A percentile compares a stretch with the other conserved stretches of the same genome.
These are phyloP conservation scores for Scedosporium aurantiacum DNA, from an alignment of 2,329 filamentous ascomycete species.

Conservation along the genomic window DNA sequence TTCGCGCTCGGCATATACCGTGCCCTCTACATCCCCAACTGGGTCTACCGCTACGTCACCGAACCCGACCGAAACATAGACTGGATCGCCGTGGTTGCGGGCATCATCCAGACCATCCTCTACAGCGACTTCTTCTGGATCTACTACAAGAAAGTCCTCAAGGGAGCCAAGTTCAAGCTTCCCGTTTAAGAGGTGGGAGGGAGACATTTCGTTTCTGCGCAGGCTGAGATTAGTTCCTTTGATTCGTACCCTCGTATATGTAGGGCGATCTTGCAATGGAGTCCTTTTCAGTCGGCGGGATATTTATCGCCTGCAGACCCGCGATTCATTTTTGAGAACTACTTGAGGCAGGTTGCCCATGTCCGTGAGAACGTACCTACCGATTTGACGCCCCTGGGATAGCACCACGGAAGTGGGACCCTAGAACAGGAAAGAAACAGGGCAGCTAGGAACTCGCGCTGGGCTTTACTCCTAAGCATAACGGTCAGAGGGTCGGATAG, in stretches of 20 bases:
- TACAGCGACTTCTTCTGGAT: constrained; percentile 99
- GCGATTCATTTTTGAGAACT: too few relatives aligned
- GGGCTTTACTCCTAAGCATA: not conserved
- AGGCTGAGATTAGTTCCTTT: too few relatives aligned
- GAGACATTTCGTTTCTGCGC: too few relatives aligned
- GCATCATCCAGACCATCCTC: constrained; percentile 82
- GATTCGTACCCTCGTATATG: too few relatives aligned
- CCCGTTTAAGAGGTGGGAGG: constrained; percentile 47
- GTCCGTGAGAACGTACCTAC: too few relatives aligned
- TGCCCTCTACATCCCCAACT: constrained; percentile 95
- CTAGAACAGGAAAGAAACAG: not conserved
- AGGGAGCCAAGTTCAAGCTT: constrained; percentile 80
- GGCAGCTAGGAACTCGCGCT: not conserved
- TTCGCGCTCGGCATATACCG: constrained; percentile 88
- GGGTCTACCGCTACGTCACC: constrained; percentile 81
- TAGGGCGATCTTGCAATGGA: too few relatives aligned
- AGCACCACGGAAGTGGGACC: not conserved
- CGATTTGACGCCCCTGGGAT: too few relatives aligned
- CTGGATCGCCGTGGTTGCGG: constrained; percentile 78
- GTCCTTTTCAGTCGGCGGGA: too few relatives aligned
- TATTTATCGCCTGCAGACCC: too few relatives aligned
- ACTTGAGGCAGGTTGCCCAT: too few relatives aligned
- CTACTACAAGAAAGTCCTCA: constrained; percentile 93
- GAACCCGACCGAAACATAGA: constrained; percentile 65
- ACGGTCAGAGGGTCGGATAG: not conserved